phyloP scores from a whole-genome alignment of 2,329 filamentous ascomycete species.

The Seiridium unicorne region DNA sequence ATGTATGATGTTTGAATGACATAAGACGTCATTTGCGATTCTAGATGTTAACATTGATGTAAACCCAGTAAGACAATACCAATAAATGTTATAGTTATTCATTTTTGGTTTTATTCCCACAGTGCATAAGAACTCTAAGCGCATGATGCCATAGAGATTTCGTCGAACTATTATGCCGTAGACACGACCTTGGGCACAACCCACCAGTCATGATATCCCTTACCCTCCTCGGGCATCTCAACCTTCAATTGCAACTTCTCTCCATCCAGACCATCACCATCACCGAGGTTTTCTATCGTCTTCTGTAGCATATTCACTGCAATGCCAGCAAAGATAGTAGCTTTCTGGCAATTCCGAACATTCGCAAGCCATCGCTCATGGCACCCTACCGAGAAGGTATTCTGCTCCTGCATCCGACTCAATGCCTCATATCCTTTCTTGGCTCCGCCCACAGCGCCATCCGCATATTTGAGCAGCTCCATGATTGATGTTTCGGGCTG shows the following conservation, averaged over 20 bases:
- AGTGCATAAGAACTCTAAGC: no score
- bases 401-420: slow-evolving; percentile 47
- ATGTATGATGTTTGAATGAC: neutral
- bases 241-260: slow-evolving; percentile 39
- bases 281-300: slow-evolving; percentile 36
- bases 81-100: neutral
- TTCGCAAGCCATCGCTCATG: slow-evolving; percentile 62
- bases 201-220: slow-evolving; percentile 65
- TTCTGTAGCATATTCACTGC: slow-evolving; percentile 61
- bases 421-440: slow-evolving; percentile 57
- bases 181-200: slow-evolving; percentile 52
- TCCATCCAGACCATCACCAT: slow-evolving; percentile 3
- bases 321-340: slow-evolving; percentile 70
- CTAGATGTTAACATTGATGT: neutral
- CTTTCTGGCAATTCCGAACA: slow-evolving; percentile 60
- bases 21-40: neutral
- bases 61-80: neutral
- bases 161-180: neutral
- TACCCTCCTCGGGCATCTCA: slow-evolving; percentile 50
- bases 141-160: no score
- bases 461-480: slow-evolving; percentile 43
- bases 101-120: neutral
- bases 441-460: slow-evolving; percentile 43
- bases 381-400: slow-evolving; percentile 54
- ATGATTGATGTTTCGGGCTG: slow-evolving; percentile 36